Evolutionary conservation across 1,284 basidiomycete genomes (phyloP), one percentile per base, ranked within the genome.

Genomic region (Pterula multifida): DNA sequence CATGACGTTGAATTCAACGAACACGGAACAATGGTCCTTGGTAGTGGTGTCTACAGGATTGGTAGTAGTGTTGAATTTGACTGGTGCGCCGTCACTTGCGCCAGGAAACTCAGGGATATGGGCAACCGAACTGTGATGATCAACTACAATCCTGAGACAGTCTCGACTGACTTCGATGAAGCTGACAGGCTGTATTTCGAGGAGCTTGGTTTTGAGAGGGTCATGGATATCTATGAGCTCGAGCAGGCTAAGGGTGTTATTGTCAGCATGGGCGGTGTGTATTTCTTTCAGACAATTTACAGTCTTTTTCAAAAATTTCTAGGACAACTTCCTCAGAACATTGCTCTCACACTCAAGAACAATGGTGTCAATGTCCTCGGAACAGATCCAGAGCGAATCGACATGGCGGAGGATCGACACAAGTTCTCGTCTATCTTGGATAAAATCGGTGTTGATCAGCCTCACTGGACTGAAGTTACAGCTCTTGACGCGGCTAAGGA

Each of bases 141-240:
- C 78, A 99, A 98, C 75, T 98, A 99, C 71, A 98, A 98, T 69
- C 96, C 95, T 15, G 96, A 99, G 71, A 99, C 96, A 2, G 96
- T 99, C 52, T 96, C 92, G 3, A 99, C 96, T 52, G 96, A 98
- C 67, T 99, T 95, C 66, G 96, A 99, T 63, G 96, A 99, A 72
- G 96, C 96, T 19, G 95, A 98, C 63, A 76, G 96, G 53, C 72
- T 99, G 49, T 99, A 99, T 77, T 99, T 99, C 63, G 96, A 98
- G 67, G 95, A 98, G 66, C 79, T 99, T 52, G 91, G 94, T 50
- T 98, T 82, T 67, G 96, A 99, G 69, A 83, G 94, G 50, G 94
- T 99, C 53, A 97, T 99, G 94, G 96, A 99, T 69, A 98, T 99
- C 59, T 99, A 98, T 66, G 96, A 99, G 68, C 71, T 98, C 56